phyloP scores from a whole-genome alignment of 148 eudicot species.

The Rhododendron ferrugineum region DNA sequence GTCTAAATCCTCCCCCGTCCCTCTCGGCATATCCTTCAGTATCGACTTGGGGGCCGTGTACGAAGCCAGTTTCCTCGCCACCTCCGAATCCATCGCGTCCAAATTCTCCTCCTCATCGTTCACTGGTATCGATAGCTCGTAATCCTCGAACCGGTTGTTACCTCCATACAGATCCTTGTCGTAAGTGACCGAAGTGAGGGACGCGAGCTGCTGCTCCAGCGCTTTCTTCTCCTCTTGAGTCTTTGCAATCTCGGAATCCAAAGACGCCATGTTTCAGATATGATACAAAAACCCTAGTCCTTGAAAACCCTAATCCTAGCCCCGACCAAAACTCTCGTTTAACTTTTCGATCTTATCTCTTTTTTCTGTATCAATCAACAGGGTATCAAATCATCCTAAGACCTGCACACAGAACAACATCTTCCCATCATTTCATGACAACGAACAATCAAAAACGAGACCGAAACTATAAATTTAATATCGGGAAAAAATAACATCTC shows the following conservation, averaged over 20 bases:
- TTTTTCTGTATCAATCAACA: not conserved
- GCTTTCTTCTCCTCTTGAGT: constrained; percentile 86
- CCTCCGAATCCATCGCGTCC: constrained; percentile 53
- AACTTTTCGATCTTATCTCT: not conserved
- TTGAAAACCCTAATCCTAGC: not conserved
- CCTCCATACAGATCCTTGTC: constrained; percentile 76
- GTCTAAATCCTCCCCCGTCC: constrained; percentile 35
- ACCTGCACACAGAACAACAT: not conserved
- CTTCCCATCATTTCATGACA: not conserved
- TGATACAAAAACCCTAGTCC: not conserved
- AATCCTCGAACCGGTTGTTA: constrained; percentile 49
- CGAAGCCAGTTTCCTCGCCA: constrained; percentile 61
- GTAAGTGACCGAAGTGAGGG: constrained; percentile 52
- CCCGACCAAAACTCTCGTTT: not conserved
- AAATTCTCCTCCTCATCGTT: constrained; percentile 69
- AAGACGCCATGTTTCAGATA: constrained; percentile 25
- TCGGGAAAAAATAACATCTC: not conserved
- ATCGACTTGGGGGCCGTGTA: constrained; percentile 76
- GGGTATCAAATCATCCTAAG: not conserved
- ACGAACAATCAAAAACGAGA: not conserved
- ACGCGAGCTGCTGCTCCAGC: constrained; percentile 66
- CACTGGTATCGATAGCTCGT: constrained; percentile 62
- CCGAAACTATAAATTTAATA: not conserved
- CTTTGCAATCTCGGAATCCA: constrained; percentile 67
- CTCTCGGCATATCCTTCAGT: constrained; percentile 66